phyloP scores from a whole-genome alignment of 83 land plant species.

The Picea engelmannii region DNA sequence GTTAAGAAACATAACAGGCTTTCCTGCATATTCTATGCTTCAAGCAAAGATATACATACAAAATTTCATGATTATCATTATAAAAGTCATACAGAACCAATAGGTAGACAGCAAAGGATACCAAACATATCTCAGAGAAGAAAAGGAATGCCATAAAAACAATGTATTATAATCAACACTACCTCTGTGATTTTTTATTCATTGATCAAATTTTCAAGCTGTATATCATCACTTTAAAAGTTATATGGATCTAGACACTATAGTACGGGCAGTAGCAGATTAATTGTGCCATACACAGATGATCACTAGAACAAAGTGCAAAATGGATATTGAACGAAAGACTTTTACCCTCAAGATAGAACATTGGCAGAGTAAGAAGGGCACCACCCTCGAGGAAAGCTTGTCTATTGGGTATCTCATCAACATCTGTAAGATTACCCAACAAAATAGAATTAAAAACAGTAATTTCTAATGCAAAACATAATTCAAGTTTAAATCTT shows the following conservation, averaged over 20 bases:
- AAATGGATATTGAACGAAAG: too few relatives aligned
- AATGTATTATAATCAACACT: background rate
- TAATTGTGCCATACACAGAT: background rate
- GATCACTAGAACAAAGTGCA: background rate
- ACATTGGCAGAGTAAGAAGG: constrained; percentile 15
- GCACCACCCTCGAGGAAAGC: constrained; percentile 63
- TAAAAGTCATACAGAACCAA: background rate
- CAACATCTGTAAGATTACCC: constrained; percentile 55
- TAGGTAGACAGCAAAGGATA: background rate
- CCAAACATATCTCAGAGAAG: background rate
- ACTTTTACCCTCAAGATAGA: too few relatives aligned
- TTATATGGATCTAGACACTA: background rate
- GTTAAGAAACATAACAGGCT: background rate
- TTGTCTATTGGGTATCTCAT: constrained; percentile 52
- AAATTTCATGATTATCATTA: background rate
- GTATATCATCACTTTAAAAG: background rate
- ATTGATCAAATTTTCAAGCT: background rate
- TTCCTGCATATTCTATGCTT: background rate
- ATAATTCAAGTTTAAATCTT: background rate
- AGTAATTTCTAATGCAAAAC: background rate
- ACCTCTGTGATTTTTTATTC: background rate
- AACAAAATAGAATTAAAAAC: background rate
- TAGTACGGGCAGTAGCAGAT: background rate
- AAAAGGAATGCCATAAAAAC: background rate
- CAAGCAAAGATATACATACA: background rate